These are phyloP conservation scores for Capronia americana DNA, from an alignment of 2,329 filamentous ascomycete genomes.

Conservation along the genomic window DNA sequence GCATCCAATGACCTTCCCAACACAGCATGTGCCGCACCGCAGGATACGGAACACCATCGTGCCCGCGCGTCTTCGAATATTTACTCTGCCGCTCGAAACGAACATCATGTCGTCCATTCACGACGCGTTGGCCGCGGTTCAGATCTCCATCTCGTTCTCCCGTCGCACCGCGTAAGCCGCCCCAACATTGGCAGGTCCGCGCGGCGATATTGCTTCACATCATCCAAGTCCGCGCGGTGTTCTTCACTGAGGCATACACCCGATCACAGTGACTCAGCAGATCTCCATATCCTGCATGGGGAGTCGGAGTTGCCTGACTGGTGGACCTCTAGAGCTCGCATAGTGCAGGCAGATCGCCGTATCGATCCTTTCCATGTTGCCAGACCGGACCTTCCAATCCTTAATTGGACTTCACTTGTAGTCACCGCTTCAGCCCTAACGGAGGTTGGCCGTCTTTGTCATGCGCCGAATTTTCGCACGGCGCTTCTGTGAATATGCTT, in stretches of 20 bases:
- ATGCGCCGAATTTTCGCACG: neutral
- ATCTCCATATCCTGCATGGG: neutral
- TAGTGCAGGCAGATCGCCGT: neutral
- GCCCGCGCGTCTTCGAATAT: neutral
- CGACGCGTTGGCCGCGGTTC: neutral
- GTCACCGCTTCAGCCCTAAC: neutral
- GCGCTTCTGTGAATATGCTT: too few species aligned
- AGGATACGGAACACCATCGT: neutral
- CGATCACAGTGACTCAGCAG: neutral
- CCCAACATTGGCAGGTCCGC: neutral
- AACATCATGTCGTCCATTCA: neutral
- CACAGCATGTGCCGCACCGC: neutral
- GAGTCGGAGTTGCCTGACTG: neutral
- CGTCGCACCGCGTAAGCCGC: neutral
- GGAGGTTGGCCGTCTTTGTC: neutral
- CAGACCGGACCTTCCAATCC: neutral
- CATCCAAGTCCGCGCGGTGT: neutral
- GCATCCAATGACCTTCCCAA: neutral
- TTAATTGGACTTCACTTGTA: neutral
- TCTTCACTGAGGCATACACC: neutral
- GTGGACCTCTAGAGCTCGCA: neutral
- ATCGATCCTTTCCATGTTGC: neutral
- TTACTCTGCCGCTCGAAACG: neutral
- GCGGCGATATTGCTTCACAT: neutral
- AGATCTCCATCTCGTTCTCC: neutral